Evolutionary conservation across 768 basidiomycete genomes (phyloP).

Genomic region (Trametes coccinea): DNA sequence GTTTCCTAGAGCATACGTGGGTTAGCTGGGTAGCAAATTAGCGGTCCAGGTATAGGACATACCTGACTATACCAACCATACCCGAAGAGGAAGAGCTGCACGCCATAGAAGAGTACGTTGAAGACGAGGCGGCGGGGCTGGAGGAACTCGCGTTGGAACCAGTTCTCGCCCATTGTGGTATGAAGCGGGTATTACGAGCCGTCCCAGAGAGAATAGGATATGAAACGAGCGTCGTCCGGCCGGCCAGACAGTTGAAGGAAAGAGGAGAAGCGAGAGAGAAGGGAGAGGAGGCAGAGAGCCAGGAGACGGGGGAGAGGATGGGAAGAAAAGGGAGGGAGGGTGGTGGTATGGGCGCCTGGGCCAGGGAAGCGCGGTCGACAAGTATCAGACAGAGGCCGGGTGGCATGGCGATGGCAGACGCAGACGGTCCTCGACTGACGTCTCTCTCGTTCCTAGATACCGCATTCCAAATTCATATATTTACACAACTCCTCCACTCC

Average conservation of each 20-base stretch:
- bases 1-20: constrained; percentile 44
- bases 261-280: constrained; percentile 17
- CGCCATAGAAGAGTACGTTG: constrained; percentile 78
- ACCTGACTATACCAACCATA: constrained; percentile 92
- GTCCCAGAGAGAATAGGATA: constrained; percentile 18
- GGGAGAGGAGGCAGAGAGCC: constrained; percentile 26
- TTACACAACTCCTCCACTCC: neutral
- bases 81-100: constrained; percentile 71
- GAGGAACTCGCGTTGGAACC: constrained; percentile 74
- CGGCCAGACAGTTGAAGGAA: constrained; percentile 44
- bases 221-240: constrained; percentile 46
- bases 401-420: constrained; percentile 19
- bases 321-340: constrained; percentile 15
- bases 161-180: constrained; percentile 59
- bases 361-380: neutral
- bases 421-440: neutral
- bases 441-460: constrained; percentile 13
- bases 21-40: neutral
- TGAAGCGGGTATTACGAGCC: constrained; percentile 17
- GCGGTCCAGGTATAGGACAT: neutral
- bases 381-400: constrained; percentile 16
- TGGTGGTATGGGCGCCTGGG: constrained; percentile 12
- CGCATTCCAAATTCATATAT: neutral
- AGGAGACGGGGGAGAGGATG: constrained; percentile 20
- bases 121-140: constrained; percentile 63